Percentiles rank a stretch among this genome's conserved stretches.
Conservation (phyloP, 306 rosid species). For the Lithocarpus polystachyus region DNA sequence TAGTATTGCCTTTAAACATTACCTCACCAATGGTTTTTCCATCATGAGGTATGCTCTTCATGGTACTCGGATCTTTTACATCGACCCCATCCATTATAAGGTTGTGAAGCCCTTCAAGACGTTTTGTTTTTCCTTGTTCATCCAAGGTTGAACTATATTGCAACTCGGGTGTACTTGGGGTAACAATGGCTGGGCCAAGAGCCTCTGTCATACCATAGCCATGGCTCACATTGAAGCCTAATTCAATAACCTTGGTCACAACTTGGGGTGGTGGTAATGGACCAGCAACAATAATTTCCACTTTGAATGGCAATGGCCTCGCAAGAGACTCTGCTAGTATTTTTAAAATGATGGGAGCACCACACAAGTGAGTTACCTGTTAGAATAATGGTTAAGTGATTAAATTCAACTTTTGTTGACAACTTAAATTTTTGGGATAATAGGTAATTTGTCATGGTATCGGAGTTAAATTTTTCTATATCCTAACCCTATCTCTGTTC, state of each 20-base stretch:
- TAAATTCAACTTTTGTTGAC: too few relatives aligned
- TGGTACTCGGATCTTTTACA: slow-evolving; percentile 66
- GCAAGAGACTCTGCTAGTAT: slow-evolving; percentile 37
- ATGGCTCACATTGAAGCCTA: slow-evolving; percentile 64
- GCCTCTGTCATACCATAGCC: slow-evolving; percentile 97
- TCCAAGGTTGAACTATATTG: neutral
- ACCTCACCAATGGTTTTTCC: slow-evolving; percentile 84
- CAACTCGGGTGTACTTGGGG: slow-evolving; percentile 42
- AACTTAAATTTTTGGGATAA: too few relatives aligned
- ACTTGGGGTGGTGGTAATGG: slow-evolving; percentile 50
- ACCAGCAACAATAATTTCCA: slow-evolving; percentile 67
- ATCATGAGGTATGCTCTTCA: slow-evolving; percentile 77
- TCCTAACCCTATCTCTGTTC: too few relatives aligned
- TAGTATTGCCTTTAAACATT: slow-evolving; percentile 82
- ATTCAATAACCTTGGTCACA: slow-evolving; percentile 33
- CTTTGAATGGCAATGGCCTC: slow-evolving; percentile 34
- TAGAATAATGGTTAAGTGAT: too few relatives aligned
- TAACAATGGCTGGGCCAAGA: slow-evolving; percentile 56
- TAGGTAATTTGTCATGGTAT: too few relatives aligned
- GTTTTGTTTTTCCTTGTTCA: too few relatives aligned
- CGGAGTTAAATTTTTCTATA: too few relatives aligned
- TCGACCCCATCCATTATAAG: slow-evolving; percentile 33
- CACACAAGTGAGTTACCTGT: slow-evolving; percentile 62
- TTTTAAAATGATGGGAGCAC: slow-evolving; percentile 61
- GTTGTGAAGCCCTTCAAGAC: too few relatives aligned